phyloP scores from a whole-genome alignment of 257 asterid genomes.

The Plantago elongata region DNA sequence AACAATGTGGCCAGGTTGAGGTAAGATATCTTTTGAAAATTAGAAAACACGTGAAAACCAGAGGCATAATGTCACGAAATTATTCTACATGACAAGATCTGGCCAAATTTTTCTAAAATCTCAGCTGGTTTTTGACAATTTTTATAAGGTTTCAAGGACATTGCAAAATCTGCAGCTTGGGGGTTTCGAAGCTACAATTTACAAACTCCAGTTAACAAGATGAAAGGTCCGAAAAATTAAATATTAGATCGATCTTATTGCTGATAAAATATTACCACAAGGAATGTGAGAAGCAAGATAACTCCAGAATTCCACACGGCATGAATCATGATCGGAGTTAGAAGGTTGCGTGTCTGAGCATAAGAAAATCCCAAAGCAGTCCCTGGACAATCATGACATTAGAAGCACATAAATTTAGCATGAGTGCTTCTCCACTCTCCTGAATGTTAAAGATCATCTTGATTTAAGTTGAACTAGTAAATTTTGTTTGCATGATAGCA shows the following conservation, averaged over 20 bases:
- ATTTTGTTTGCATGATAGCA: not conserved
- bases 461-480: not conserved
- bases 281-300: constrained; percentile 79
- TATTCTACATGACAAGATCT: not conserved
- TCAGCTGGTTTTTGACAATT: not conserved
- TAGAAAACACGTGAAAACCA: not conserved
- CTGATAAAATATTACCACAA: constrained; percentile 53
- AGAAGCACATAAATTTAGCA: not conserved
- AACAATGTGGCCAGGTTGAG: not conserved
- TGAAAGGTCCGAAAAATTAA: not conserved
- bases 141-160: not conserved
- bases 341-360: constrained; percentile 89
- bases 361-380: constrained; percentile 77
- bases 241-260: not conserved
- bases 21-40: too few relatives aligned
- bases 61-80: not conserved
- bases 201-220: not conserved
- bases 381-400: constrained; percentile 36
- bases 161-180: not conserved
- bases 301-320: constrained; percentile 95
- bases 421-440: not conserved
- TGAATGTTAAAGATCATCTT: constrained; percentile 2
- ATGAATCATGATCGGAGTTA: constrained; percentile 81
- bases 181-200: not conserved
- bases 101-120: not conserved